Percentiles rank a stretch among this genome's conserved stretches.
These are phyloP conservation scores for Collariella sp. DNA, from an alignment of 495 filamentous ascomycete species.

Conservation along the genomic window DNA sequence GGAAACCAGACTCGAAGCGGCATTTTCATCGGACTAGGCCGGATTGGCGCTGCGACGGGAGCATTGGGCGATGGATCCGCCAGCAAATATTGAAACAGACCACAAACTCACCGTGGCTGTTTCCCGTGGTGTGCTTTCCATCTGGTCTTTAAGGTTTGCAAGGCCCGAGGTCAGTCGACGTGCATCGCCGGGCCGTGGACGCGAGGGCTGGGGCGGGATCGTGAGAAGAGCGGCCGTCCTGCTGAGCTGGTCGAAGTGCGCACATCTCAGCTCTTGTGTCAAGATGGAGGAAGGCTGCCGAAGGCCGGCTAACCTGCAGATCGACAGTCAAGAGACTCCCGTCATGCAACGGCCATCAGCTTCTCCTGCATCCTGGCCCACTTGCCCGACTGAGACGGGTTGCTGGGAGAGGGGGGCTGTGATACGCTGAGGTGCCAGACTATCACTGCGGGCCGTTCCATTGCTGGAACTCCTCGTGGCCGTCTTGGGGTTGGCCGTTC, in stretches of 20 bases:
- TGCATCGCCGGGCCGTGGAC: too few relatives aligned
- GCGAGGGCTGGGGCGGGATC: too few relatives aligned
- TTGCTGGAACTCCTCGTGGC: not conserved
- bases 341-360: not conserved
- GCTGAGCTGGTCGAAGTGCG: too few relatives aligned
- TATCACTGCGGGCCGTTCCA: slow-evolving; percentile 10
- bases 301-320: too few relatives aligned
- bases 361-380: slow-evolving; percentile 6
- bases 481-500: not conserved
- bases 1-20: not conserved
- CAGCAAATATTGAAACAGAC: not conserved
- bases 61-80: not conserved
- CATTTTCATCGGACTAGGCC: not conserved
- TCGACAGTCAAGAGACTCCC: not conserved
- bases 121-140: too few relatives aligned
- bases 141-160: not conserved
- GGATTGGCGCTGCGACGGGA: not conserved
- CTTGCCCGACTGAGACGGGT: slow-evolving; percentile 3
- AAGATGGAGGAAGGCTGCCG: too few relatives aligned
- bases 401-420: not conserved
- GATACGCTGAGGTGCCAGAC: not conserved
- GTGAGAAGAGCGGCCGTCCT: too few relatives aligned
- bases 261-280: too few relatives aligned
- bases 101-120: not conserved
- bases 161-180: not conserved